Conservation (phyloP, 2,329 filamentous ascomycete species). For the Fusarium pininemorale region DNA sequence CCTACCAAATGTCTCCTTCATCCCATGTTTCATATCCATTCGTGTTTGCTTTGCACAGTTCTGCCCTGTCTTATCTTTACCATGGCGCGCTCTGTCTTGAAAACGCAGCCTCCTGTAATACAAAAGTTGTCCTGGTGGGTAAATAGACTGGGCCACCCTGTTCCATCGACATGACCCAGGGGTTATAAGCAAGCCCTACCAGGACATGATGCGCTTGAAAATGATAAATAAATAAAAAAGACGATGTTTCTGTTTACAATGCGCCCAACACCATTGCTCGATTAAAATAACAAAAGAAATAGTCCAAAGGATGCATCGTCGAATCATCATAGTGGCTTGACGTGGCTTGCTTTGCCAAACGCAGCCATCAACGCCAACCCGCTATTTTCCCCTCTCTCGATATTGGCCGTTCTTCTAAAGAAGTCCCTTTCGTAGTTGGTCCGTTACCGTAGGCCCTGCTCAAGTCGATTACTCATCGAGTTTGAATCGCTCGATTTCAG, state of each 20-base stretch:
- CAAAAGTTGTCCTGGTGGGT: neutral
- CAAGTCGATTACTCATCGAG: constrained; percentile 6
- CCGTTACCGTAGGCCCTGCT: neutral
- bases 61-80: neutral
- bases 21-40: constrained; percentile 20
- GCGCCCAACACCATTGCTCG: constrained; percentile 49
- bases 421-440: constrained; percentile 1
- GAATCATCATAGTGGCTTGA: constrained; percentile 37
- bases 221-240: neutral
- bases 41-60: constrained; percentile 7
- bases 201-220: constrained; percentile 27
- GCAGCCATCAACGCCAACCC: constrained; percentile 18
- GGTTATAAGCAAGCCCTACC: constrained; percentile 18
- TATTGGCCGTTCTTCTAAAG: constrained; percentile 5
- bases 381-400: constrained; percentile 24
- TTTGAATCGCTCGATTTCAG: neutral
- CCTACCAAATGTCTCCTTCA: neutral
- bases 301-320: constrained; percentile 38
- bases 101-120: constrained; percentile 28
- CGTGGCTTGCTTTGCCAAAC: constrained; percentile 23
- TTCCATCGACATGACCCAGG: constrained; percentile 14
- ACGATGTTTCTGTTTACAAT: constrained; percentile 39
- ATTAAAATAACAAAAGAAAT: constrained; percentile 42
- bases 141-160: constrained; percentile 22
- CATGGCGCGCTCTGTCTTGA: constrained; percentile 18